Percentiles rank a stretch among this genome's conserved stretches.
phyloP scores from a whole-genome alignment of 2,329 filamentous ascomycete species.

The Thelonectria rubi region DNA sequence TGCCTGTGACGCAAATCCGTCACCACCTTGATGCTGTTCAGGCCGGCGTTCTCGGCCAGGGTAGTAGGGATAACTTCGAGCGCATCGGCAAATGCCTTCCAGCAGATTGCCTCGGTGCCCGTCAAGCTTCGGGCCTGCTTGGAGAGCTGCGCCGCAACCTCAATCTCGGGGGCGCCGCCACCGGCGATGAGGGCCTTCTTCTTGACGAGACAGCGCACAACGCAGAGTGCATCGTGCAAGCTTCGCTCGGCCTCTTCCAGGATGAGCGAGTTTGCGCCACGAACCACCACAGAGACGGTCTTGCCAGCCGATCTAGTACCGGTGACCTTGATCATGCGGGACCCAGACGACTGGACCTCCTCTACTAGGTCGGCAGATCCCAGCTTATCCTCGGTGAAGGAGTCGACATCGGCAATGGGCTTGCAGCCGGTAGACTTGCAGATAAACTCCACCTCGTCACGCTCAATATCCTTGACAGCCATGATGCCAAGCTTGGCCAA shows the following conservation, averaged over 20 bases:
- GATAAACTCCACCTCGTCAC: conserved; percentile 98
- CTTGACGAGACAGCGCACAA: conserved; percentile 97
- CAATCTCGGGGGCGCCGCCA: conserved; percentile 95
- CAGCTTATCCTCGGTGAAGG: conserved; percentile 98
- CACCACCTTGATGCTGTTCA: conserved; percentile 99
- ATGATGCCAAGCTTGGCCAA: conserved; percentile 96
- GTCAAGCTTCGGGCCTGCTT: conserved; percentile 83
- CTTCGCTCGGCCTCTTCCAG: conserved; percentile 97
- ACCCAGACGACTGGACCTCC: conserved; percentile 86
- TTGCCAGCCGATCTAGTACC: conserved; percentile 86
- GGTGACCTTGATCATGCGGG: conserved; percentile 93
- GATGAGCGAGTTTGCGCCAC: conserved; percentile 93
- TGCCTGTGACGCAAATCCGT: conserved; percentile 95
- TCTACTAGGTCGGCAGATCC: conserved; percentile 93
- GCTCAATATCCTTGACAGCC: conserved; percentile 96
- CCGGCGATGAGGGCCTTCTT: conserved; percentile 99
- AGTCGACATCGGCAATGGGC: conserved; percentile 97
- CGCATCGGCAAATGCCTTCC: conserved; percentile 98
- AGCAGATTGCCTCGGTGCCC: conserved; percentile 97
- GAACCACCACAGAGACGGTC: conserved; percentile 93
- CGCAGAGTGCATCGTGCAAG: conserved; percentile 96
- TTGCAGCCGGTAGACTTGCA: conserved; percentile 99
- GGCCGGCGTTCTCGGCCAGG: conserved; percentile 93
- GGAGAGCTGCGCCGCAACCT: conserved; percentile 87
- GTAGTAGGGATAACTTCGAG: conserved; percentile 98